Evolutionary conservation across 1,284 basidiomycete genomes (phyloP), one percentile per base, ranked within the genome.

Genomic region (Leccinum griseonigrum): DNA sequence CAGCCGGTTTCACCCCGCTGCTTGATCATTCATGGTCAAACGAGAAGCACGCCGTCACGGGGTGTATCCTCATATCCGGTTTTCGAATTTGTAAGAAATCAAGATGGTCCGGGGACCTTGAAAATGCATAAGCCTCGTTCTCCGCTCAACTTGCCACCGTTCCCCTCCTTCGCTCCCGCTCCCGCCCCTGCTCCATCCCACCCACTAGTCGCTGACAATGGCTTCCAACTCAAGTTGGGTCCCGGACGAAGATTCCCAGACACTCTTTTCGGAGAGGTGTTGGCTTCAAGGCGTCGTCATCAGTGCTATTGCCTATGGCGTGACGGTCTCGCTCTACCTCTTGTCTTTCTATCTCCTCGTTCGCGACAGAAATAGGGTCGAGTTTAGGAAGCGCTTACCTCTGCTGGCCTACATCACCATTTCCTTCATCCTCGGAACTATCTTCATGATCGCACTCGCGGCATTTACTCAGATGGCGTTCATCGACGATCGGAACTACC

Each of bases 381-480:
- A 46, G 3, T 31, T 61, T 54, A 61, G 34, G 26, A 32, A 31
- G 16, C 57, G 58, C 4, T 58, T 53, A 1, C 63, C 66, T 16
- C 32, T 69, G 0, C 31, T 68, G 8, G 46, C 66, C 16, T 75
- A 67, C 57, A 68, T 71, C 51, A 63, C 58, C 3, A 0, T 61
- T 8, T 36, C 68, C 5, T 70, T 77, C 61, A 14, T 66, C 13
- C 61, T 74, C 28, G 68, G 67, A 1, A 72, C 74, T 3, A 13
- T 76, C 52, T 68, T 68, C 60, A 58, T 75, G 61, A 11, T 57
- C 11, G 18, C 62, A 9, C 52, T 57, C 7, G 60, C 68, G 1
- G 56, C 64, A 11, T 46, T 46, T 18, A 46, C 43, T 46, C 43
- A 46, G 43, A 46, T 46, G 43, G 43, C 43, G 1, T 46, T 46